Evolutionary conservation across 371 early-diverging fungal species (phyloP).

Genomic region (Mucor plumbeus): DNA sequence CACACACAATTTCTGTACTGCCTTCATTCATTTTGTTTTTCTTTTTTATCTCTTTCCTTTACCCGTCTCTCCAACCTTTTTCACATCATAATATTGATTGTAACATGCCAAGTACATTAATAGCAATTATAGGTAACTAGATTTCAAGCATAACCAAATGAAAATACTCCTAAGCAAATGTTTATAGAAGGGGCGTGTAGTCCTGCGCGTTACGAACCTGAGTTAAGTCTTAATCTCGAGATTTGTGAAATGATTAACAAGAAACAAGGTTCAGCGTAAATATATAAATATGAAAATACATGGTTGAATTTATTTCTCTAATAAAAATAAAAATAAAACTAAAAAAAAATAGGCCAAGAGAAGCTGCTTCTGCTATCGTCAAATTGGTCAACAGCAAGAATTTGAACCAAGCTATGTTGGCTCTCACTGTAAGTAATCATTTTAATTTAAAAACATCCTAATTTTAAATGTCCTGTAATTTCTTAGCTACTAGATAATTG

Average conservation of each 20-base stretch:
- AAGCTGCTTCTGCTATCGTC: conserved; percentile 86
- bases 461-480: not conserved
- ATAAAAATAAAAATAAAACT: not conserved
- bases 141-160: not conserved
- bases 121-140: conserved; percentile 30
- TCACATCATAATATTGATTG: not conserved
- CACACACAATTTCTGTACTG: not conserved
- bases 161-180: not conserved
- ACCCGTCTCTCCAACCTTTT: not conserved
- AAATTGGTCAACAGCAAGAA: conserved; percentile 80
- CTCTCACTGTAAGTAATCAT: conserved; percentile 67
- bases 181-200: conserved; percentile 80
- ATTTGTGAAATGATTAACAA: conserved; percentile 93
- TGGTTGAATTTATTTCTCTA: too few relatives aligned
- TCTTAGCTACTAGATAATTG: conserved; percentile 89
- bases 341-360: conserved; percentile 71
- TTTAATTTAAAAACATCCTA: not conserved
- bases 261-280: conserved; percentile 84
- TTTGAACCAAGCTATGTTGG: conserved; percentile 74
- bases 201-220: conserved; percentile 75
- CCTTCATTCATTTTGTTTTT: not conserved
- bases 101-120: conserved; percentile 30
- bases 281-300: not conserved
- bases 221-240: conserved; percentile 89
- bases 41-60: not conserved